A percentile compares a stretch with the other conserved stretches of the same genome.
phyloP scores from a whole-genome alignment of 108 stramenopile species.

The Cyclotella sp. region DNA sequence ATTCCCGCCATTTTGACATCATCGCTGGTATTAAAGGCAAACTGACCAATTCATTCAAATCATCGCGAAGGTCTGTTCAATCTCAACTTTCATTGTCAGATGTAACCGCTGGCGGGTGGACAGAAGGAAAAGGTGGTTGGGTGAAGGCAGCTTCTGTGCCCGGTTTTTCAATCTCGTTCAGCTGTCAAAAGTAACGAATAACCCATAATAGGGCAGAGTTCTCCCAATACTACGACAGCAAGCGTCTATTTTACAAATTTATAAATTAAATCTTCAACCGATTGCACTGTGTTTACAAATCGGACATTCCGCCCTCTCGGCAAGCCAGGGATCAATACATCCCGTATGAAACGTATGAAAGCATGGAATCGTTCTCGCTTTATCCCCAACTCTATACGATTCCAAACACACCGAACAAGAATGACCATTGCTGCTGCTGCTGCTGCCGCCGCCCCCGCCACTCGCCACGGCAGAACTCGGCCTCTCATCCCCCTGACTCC shows the following conservation, averaged over 20 bases:
- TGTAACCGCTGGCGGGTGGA: neutral
- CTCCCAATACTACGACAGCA: neutral
- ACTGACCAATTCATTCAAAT: neutral
- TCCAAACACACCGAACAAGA: slow-evolving; percentile 60
- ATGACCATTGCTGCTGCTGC: neutral
- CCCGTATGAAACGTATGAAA: slow-evolving; percentile 60
- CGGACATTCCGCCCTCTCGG: slow-evolving; percentile 55
- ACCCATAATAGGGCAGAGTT: neutral
- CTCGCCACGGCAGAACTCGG: neutral
- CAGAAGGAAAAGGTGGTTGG: slow-evolving; percentile 2
- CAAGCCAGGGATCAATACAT: slow-evolving; percentile 66
- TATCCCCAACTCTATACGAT: slow-evolving; percentile 45
- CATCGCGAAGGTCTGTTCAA: neutral
- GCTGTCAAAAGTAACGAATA: slow-evolving; percentile 13
- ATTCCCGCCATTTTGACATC: no score
- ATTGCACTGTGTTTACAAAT: slow-evolving; percentile 66
- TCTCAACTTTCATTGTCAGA: neutral
- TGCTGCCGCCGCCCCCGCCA: neutral
- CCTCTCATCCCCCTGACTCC: neutral
- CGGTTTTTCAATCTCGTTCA: neutral
- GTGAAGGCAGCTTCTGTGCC: neutral
- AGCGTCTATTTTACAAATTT: neutral
- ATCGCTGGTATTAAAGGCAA: neutral
- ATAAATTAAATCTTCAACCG: slow-evolving; percentile 11
- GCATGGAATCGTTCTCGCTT: slow-evolving; percentile 58